These are phyloP conservation scores for Polyporus tsugae DNA, from an alignment of 1,284 basidiomycete species.

Conservation along the genomic window DNA sequence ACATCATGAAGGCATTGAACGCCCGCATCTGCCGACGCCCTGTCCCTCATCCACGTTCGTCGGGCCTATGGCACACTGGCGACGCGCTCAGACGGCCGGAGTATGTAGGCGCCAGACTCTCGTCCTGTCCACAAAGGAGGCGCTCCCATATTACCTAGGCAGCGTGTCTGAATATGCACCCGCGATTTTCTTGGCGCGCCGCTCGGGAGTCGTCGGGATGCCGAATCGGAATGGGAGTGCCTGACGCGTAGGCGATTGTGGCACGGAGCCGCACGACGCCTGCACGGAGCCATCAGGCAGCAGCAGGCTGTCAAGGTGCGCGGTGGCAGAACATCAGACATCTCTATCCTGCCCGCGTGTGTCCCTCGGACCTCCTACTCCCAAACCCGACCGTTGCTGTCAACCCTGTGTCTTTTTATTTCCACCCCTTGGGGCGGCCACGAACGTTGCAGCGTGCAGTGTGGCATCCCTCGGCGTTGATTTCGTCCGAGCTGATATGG, in stretches of 20 bases:
- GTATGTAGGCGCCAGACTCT: background rate
- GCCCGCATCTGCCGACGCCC: background rate
- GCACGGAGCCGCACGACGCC: no score
- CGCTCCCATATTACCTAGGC: background rate
- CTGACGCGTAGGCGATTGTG: background rate
- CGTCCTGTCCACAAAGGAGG: background rate
- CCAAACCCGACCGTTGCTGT: background rate
- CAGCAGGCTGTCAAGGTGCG: background rate
- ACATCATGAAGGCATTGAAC: background rate
- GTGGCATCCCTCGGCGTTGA: background rate
- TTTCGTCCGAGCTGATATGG: background rate
- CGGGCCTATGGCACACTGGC: background rate
- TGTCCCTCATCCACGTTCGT: background rate
- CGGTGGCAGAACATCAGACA: background rate
- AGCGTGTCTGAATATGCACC: background rate
- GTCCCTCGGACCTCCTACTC: background rate
- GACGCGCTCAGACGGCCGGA: background rate
- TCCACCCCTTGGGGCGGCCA: background rate
- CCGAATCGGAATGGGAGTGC: background rate
- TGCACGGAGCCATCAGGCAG: no score
- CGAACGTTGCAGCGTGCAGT: background rate
- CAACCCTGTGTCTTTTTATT: background rate
- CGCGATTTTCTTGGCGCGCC: background rate
- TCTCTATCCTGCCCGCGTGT: background rate
- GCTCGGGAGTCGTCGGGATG: background rate